Conservation (phyloP, 192 early-diverging fungal genomes). For the Entophlyctis luteolus region DNA sequence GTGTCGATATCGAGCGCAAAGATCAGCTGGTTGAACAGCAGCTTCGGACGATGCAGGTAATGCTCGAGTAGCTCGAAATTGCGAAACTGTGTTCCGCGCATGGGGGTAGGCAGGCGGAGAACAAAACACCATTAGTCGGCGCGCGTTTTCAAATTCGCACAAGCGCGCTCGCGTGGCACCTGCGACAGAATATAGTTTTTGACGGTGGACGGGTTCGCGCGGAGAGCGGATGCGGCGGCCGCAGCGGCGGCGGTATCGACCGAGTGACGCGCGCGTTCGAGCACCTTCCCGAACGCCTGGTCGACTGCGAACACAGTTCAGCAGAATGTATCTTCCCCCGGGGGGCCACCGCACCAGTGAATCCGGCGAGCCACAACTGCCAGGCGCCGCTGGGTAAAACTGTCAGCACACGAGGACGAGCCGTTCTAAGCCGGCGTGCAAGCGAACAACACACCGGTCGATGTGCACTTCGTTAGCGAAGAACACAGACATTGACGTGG, state of each 20-base stretch:
- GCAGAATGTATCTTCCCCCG: background rate
- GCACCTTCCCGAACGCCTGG: constrained; percentile 19
- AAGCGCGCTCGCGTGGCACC: too few relatives aligned
- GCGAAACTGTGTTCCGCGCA: too few relatives aligned
- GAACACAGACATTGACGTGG: background rate
- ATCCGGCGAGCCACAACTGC: constrained; percentile 18
- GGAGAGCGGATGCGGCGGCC: background rate
- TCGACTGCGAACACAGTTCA: constrained; percentile 25
- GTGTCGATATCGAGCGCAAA: constrained; percentile 34
- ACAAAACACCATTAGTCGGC: background rate
- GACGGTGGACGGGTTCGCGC: constrained; percentile 6
- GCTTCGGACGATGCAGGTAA: constrained; percentile 40
- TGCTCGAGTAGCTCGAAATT: constrained; percentile 48
- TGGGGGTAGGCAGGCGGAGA: too few relatives aligned
- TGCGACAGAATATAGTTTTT: constrained; percentile 30
- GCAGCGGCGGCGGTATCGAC: background rate
- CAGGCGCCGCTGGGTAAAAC: background rate
- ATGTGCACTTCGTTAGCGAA: constrained; percentile 2
- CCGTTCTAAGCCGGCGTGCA: background rate
- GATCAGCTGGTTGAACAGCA: constrained; percentile 35
- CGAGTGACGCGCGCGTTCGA: background rate
- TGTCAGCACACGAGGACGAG: background rate
- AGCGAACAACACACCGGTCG: constrained; percentile 20
- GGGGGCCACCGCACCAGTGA: background rate
- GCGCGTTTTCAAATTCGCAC: background rate